Evolutionary conservation across 345 rosid species (phyloP).

Genomic region (Anastatica hierochuntica): DNA sequence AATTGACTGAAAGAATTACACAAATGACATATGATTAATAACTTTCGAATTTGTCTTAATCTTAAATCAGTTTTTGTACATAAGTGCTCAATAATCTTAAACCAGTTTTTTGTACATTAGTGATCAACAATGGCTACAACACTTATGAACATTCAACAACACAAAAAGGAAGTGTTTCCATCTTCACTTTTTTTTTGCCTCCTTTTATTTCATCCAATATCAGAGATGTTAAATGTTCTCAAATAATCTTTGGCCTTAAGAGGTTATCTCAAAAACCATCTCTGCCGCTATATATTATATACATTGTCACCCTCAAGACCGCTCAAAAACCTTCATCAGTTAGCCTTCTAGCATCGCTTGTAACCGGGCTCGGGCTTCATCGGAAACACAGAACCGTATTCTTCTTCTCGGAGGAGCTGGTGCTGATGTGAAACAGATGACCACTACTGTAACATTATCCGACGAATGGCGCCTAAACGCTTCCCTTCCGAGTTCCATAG

Average conservation of each 20-base stretch:
- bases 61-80: conserved; percentile 13
- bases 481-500: conserved; percentile 61
- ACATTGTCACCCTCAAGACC: conserved; percentile 12
- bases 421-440: conserved; percentile 54
- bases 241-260: conserved; percentile 3
- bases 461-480: conserved; percentile 46
- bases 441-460: conserved; percentile 68
- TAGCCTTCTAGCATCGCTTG: conserved; percentile 18
- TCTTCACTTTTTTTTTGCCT: background rate
- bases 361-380: conserved; percentile 34
- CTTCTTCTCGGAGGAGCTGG: conserved; percentile 32
- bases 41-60: too few species aligned
- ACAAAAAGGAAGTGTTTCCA: background rate
- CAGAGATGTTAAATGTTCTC: too few species aligned
- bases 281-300: conserved; percentile 8
- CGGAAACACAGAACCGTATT: conserved; percentile 54
- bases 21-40: too few species aligned
- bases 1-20: too few species aligned
- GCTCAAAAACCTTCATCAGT: background rate
- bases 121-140: conserved; percentile 21
- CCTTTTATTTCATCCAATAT: conserved; percentile 10
- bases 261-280: conserved; percentile 4
- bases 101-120: conserved; percentile 14
- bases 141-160: conserved; percentile 10
- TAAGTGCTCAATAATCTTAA: conserved; percentile 10